Percentiles rank a stretch among this genome's conserved stretches.
Conservation (phyloP, 805 yeast genomes). For the Candida nemodendra region DNA sequence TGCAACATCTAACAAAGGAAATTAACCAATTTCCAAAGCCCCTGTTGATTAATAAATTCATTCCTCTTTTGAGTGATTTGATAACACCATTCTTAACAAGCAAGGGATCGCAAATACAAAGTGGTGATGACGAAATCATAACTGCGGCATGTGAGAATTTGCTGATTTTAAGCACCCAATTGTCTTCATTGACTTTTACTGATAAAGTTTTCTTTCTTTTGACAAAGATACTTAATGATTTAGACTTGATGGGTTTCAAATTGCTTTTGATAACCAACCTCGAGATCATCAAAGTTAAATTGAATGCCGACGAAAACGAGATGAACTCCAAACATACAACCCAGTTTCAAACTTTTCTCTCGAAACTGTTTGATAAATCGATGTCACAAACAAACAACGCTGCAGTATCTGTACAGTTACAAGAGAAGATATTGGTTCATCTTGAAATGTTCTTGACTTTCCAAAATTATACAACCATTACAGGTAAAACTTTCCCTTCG, state of each 20-base stretch:
- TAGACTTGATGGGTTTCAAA: constrained; percentile 31
- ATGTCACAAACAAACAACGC: constrained; percentile 16
- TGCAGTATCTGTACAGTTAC: constrained; percentile 27
- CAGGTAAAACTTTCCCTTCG: constrained; percentile 72
- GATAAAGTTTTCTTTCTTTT: constrained; percentile 59
- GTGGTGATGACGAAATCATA: constrained; percentile 37
- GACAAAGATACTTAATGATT: constrained; percentile 25
- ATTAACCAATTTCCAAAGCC: constrained; percentile 58
- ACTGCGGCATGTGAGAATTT: constrained; percentile 53
- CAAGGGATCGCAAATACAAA: constrained; percentile 11
- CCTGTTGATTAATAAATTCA: constrained; percentile 62
- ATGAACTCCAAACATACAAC: constrained; percentile 22
- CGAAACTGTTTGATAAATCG: constrained; percentile 34
- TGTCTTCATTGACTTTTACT: constrained; percentile 77
- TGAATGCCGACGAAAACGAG: constrained; percentile 28
- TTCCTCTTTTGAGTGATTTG: constrained; percentile 63
- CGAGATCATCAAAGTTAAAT: constrained; percentile 25
- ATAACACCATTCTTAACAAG: constrained; percentile 39
- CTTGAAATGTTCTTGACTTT: constrained; percentile 31
- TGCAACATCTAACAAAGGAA: constrained; percentile 58
- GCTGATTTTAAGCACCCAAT: constrained; percentile 56
- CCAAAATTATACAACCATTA: constrained; percentile 53
- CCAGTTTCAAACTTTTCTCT: constrained; percentile 29
- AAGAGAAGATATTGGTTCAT: constrained; percentile 32
- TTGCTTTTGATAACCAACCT: constrained; percentile 31